phyloP scores from a whole-genome alignment of 2,329 filamentous ascomycete species.

The Fusarium mexicanum region DNA sequence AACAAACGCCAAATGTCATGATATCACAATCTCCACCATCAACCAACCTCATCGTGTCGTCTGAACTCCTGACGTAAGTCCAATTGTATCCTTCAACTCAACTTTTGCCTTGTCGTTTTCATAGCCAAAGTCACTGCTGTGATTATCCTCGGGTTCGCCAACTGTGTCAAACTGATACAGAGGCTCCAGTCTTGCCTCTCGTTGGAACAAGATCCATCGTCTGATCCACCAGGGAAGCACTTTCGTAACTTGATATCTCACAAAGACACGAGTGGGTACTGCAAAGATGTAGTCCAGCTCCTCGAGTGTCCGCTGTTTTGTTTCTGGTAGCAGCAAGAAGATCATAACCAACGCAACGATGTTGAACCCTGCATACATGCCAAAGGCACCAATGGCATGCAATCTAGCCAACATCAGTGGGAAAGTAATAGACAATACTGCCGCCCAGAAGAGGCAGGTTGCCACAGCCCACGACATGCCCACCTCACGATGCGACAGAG shows the following conservation, averaged over 20 bases:
- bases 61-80: slow-evolving; percentile 41
- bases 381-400: slow-evolving; percentile 60
- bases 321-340: slow-evolving; percentile 67
- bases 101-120: slow-evolving; percentile 53
- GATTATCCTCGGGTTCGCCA: slow-evolving; percentile 45
- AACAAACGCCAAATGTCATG: slow-evolving; percentile 23
- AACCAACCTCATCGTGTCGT: slow-evolving; percentile 12
- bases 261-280: slow-evolving; percentile 66
- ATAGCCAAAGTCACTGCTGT: slow-evolving; percentile 45
- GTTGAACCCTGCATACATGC: slow-evolving; percentile 66
- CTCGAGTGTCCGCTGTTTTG: slow-evolving; percentile 64
- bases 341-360: slow-evolving; percentile 64
- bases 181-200: slow-evolving; percentile 52
- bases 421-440: slow-evolving; percentile 71
- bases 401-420: slow-evolving; percentile 62
- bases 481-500: slow-evolving; percentile 74
- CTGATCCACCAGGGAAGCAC: slow-evolving; percentile 70
- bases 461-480: slow-evolving; percentile 77
- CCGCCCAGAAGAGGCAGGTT: slow-evolving; percentile 69
- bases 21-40: slow-evolving; percentile 3
- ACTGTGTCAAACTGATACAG: slow-evolving; percentile 54
- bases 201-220: slow-evolving; percentile 63
- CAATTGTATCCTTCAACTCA: slow-evolving; percentile 51
- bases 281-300: slow-evolving; percentile 70
- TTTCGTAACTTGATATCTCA: slow-evolving; percentile 65